Evolutionary conservation across 1,139 yeast species (phyloP).

Genomic region (Nakaseomyces nivariensis): DNA sequence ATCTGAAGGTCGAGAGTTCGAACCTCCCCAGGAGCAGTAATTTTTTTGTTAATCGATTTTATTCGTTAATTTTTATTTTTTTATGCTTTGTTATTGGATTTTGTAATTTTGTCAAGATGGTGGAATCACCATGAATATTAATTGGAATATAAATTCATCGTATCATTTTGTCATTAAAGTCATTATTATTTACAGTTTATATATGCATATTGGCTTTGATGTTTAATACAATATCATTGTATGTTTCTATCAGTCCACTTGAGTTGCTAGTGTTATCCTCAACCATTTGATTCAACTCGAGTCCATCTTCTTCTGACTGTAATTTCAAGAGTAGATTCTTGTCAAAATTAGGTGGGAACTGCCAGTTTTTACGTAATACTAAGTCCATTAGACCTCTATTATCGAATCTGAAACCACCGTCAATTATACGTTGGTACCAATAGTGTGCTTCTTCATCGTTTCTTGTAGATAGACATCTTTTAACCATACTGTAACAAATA

Average conservation of each 20-base stretch:
- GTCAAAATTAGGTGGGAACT: constrained; percentile 17
- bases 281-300: background rate
- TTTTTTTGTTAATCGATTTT: constrained; percentile 3
- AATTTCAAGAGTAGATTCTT: constrained; percentile 2
- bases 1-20: constrained; percentile 39
- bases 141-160: background rate
- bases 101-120: no score
- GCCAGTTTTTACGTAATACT: constrained; percentile 18
- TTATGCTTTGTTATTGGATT: background rate
- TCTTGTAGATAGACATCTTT: constrained; percentile 11
- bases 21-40: constrained; percentile 23
- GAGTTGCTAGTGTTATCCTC: background rate
- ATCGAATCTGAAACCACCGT: constrained; percentile 16
- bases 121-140: no score
- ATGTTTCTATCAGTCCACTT: background rate
- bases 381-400: constrained; percentile 15
- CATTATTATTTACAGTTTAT: background rate
- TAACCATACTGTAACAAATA: constrained; percentile 21
- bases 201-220: background rate
- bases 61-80: background rate
- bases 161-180: no score
- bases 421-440: constrained; percentile 22
- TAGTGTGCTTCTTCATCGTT: constrained; percentile 18
- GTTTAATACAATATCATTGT: background rate
- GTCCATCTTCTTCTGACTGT: background rate